Base-by-base conservation (phyloP, 2,329 filamentous ascomycete genomes). In the Clonostachys byssicola region DNA sequence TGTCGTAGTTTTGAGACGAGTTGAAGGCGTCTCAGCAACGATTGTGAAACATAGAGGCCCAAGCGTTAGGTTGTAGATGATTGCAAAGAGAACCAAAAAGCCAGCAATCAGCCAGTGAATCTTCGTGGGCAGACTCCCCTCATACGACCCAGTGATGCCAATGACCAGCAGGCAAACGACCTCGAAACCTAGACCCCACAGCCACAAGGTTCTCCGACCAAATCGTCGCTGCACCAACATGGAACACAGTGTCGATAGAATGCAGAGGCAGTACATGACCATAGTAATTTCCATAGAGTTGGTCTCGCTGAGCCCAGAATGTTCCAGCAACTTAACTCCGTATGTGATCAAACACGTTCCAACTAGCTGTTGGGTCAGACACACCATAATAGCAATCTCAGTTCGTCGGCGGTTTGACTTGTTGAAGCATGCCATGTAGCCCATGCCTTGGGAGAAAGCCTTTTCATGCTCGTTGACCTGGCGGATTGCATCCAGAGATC, bases 341-440 rank as follows among this genome's bases (percentile, higher is more conserved):
- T 77, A 80, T 45, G 70, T 69, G 23, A 75, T 75, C 56, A 80
- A 75, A 3, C 73, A 70, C 47, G 74, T 73, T 41, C 77, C 75
- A 47, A 73, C 72, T 3, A 77, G 60, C 48, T 77, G 77, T 52
- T 80, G 77, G 13, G 77, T 77, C 0, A 74, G 70, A 71, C 73
- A 79, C 16, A 72, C 70, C 68, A 78, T 74, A 57, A 64, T 60
- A 36, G 63, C 60, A 34, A 69, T 66, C 53, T 68, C 65, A 6
- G 66, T 70, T 36, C 66, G 59, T 30, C 65, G 61, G 14, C 54
- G 50, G 45, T 68, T 61, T 30, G 51, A 53, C 14, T 60, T 60
- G 18, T 50, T 54, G 51, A 66, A 66, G 47, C 63, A 67, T 40
- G 67, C 62, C 12, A 55, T n/a, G 49, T 68, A 67, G 16, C 40